Evolutionary conservation across 1,139 yeast species (phyloP).

Genomic region (Blastobotrys ciferrii): DNA sequence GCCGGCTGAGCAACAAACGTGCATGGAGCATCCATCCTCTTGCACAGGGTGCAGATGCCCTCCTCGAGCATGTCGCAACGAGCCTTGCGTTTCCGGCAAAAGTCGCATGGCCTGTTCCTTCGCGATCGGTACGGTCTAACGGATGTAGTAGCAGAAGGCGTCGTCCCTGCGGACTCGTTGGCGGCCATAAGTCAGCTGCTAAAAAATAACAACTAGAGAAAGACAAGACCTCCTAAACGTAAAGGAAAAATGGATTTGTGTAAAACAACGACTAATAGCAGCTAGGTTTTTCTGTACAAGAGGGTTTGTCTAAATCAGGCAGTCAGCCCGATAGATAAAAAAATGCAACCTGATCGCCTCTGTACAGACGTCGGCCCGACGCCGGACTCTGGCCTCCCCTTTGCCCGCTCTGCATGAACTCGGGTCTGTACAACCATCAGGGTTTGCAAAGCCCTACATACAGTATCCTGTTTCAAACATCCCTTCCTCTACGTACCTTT

Average conservation of each 20-base stretch:
- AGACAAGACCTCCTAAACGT: background rate
- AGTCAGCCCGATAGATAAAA: background rate
- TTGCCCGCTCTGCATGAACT: background rate
- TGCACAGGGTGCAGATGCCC: conserved; percentile 29
- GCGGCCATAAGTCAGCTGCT: background rate
- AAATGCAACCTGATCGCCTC: background rate
- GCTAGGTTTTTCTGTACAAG: too few species aligned
- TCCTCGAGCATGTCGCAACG: conserved; percentile 29
- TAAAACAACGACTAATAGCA: too few species aligned
- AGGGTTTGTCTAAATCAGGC: background rate
- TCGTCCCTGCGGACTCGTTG: conserved; percentile 2
- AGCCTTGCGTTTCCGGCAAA: conserved; percentile 31
- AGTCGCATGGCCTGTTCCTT: conserved; percentile 30
- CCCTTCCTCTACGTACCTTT: too few species aligned
- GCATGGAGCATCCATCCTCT: conserved; percentile 24
- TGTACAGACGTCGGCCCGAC: conserved; percentile 6
- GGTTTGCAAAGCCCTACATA: too few species aligned
- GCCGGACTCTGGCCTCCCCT: background rate
- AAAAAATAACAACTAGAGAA: background rate
- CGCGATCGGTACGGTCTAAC: conserved; percentile 21
- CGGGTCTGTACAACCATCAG: too few species aligned
- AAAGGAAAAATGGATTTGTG: too few species aligned
- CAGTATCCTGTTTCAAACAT: too few species aligned
- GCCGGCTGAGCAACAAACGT: conserved; percentile 28
- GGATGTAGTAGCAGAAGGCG: conserved; percentile 6